Percentiles rank a stretch among this genome's conserved stretches.
These are phyloP conservation scores for Umbilicaria muhlenbergii DNA, from an alignment of 495 filamentous ascomycete species.

Conservation along the genomic window DNA sequence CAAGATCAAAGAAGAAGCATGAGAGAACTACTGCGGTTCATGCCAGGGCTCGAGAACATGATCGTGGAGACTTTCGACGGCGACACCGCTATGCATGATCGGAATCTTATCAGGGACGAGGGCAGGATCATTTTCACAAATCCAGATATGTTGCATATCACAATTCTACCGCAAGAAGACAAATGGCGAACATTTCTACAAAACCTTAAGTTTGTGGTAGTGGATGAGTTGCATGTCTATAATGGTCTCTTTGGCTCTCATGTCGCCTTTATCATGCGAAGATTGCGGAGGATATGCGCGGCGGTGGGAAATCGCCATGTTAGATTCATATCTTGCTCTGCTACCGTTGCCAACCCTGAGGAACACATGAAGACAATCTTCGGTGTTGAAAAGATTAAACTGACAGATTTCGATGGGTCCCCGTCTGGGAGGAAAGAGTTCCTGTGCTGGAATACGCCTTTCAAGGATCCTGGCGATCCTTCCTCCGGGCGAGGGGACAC, in stretches of 20 bases:
- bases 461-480: conserved; percentile 77
- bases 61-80: conserved; percentile 92
- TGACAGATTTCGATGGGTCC: conserved; percentile 85
- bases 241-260: conserved; percentile 91
- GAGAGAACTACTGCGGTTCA: conserved; percentile 65
- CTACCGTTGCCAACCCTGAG: conserved; percentile 88
- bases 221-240: conserved; percentile 89
- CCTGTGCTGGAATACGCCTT: conserved; percentile 95
- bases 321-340: conserved; percentile 93
- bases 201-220: conserved; percentile 80
- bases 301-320: conserved; percentile 80
- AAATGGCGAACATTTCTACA: conserved; percentile 78
- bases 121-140: conserved; percentile 95
- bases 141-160: conserved; percentile 95
- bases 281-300: conserved; percentile 76
- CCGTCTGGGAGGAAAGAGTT: conserved; percentile 92
- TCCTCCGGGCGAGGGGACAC: conserved; percentile 72
- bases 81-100: conserved; percentile 69
- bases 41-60: conserved; percentile 57
- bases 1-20: conserved; percentile 89
- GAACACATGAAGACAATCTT: conserved; percentile 90
- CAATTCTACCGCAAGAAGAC: conserved; percentile 83
- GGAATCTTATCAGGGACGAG: conserved; percentile 71
- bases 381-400: conserved; percentile 59
- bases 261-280: conserved; percentile 86